Base-by-base conservation (phyloP, 768 basidiomycete species). In the Chiua virens region DNA sequence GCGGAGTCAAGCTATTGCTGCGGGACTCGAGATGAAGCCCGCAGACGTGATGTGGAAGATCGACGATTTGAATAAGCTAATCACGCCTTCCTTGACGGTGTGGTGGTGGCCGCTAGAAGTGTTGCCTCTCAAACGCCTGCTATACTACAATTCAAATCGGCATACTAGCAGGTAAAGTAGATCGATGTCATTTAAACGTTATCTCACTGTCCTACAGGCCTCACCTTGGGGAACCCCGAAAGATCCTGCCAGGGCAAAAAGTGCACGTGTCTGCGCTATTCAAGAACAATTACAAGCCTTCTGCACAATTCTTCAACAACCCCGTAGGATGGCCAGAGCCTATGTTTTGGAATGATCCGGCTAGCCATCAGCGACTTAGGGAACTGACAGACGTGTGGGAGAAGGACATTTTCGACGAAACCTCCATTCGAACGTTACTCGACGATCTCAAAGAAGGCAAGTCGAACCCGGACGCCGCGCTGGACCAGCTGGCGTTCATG, bases 201-300 rank as follows among this genome's bases (percentile, higher is more conserved):
- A 18, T 47, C 50, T 67, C 17, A 67, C 22, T 4, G 2, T 21
- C 18, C 23, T 2, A 3, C 28, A 68, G 68, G 9, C 67, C 68
- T 8, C 68, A 70, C 47, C 3, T 56, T 11, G 67, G 66, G 4
- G 49, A 45, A 36, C 56, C 63, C 5, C 61, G 68, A 14, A 57
- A 44, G 28, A 68, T 68, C 25, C 23, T 68, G 4, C 63, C 55
- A 0, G 67, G 67, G 14, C 68, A 68, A 37, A 70, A 60, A 37
- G 58, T 68, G n/a, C 67, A 68, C 43, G 61, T 69, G 8, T 70
- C 67, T 2, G 68, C 41, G 25, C 32, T 68, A 1, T 68, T 66
- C 62, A 69, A 62, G 53, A 50, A 54, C 39, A 59, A 68, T 23
- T 68, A 68, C 54, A 67, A 60, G 34, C 58, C 67, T 8, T 40